Base-by-base conservation (phyloP, 2,329 filamentous ascomycete species). In the Dactylellina sp. region DNA sequence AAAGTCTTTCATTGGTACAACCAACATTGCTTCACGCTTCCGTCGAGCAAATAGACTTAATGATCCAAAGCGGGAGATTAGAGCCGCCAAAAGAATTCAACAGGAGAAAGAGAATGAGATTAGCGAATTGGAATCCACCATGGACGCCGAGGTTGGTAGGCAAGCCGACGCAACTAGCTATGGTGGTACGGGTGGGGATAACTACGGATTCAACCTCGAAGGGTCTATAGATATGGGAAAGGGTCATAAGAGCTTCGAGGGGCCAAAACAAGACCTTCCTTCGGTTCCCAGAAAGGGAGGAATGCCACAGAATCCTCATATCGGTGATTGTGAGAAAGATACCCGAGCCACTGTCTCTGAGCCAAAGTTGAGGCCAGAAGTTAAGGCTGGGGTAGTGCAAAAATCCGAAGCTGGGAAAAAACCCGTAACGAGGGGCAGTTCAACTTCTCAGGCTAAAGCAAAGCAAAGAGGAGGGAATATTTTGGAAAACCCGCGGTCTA, bases 1-100 rank as follows among this genome's bases (percentile, higher is more conserved):
- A 16, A 50, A 49, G n/a, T 50, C 57, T 5, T 25, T 42, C 7
- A 28, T 61, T 16, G 44, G 44, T n/a, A 28, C 44, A 1, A 50
- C 57, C 1, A 61, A 50, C 20, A 42, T 61, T 12, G 57, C 57
- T 11, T 32, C 25, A 20, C 57, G 32, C 14, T 61, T 35, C 18
- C 42, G 57, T 12, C 42, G 57, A 18, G 57, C 57, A 1, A 42
- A 1, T 50, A 42, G 44, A 40, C 32, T 61, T 2, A 50, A 61
- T 22, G 40, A 50, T 22, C 57, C 57, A 14, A 39, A 39, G 7
- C 32, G 50, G 3, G 50, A 55, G 3, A 24, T 55, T 14, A n/a
- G 22, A 11, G 28, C 9, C 9, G 42, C 25, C 4, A 20, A 50
- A 22, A 56, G 40, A 9, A 40, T 22, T 11, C 37, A 16, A 11